Evolutionary conservation across 2,329 filamentous ascomycete genomes (phyloP).

Genomic region (Escovopsis sp.): DNA sequence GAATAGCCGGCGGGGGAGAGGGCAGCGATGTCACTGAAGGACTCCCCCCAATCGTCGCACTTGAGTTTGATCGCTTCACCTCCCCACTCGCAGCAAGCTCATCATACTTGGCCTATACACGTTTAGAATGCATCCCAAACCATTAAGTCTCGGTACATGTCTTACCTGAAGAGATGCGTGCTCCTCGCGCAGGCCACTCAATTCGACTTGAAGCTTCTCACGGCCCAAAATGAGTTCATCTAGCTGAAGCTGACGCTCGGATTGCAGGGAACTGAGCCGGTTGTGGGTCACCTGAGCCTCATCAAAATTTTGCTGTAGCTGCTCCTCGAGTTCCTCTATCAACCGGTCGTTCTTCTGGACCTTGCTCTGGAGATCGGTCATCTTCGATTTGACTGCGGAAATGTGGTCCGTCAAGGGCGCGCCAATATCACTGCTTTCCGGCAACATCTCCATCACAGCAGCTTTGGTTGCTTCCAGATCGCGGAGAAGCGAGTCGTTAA

Average conservation of each 20-base stretch:
- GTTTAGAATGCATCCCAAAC: slow-evolving; percentile 13
- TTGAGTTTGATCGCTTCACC: slow-evolving; percentile 43
- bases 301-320: slow-evolving; percentile 88
- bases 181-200: slow-evolving; percentile 53
- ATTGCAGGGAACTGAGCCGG: slow-evolving; percentile 67
- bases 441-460: slow-evolving; percentile 36
- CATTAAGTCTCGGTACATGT: neutral
- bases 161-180: slow-evolving; percentile 65
- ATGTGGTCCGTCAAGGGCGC: slow-evolving; percentile 39
- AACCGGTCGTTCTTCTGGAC: slow-evolving; percentile 87
- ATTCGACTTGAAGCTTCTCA: slow-evolving; percentile 47
- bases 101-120: slow-evolving; percentile 42
- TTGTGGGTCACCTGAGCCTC: slow-evolving; percentile 77
- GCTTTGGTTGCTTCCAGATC: slow-evolving; percentile 47
- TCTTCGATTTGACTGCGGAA: slow-evolving; percentile 48
- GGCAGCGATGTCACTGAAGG: slow-evolving; percentile 69
- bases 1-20: slow-evolving; percentile 87
- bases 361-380: slow-evolving; percentile 43
- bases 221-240: slow-evolving; percentile 62
- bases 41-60: slow-evolving; percentile 69
- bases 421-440: slow-evolving; percentile 20
- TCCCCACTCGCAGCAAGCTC: slow-evolving; percentile 28
- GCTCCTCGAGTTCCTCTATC: slow-evolving; percentile 92
- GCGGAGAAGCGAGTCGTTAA: slow-evolving; percentile 42
- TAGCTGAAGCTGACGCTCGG: slow-evolving; percentile 57